Evolutionary conservation across 768 basidiomycete species (phyloP), one percentile per base, ranked within the genome.

Genomic region (Suillus paluster): DNA sequence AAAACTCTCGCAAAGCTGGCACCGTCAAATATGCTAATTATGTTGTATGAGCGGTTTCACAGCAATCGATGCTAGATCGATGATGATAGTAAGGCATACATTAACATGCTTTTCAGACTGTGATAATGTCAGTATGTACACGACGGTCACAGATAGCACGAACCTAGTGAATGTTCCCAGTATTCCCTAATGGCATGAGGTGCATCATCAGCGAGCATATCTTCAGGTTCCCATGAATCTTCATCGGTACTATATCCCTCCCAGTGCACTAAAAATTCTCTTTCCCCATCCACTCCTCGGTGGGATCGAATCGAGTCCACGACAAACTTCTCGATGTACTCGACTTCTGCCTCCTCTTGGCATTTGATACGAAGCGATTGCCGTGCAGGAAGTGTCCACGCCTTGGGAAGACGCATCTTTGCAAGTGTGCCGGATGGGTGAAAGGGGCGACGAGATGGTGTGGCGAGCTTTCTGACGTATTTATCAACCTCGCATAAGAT

Each of bases 401-500:
- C 86, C 65, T 77, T 79, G 0, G 86, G 86, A 11, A 87, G 70
- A 11, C 71, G 67, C 4, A 66, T 23, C 8, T 77, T 70, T 10
- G 64, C 59, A 19, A 77, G 66, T 9, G 59, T 63, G 15, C 64
- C 65, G 10, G 73, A 71, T 5, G 79, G 66, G 12, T 65, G 68
- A 65, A 82, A 88, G 0, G 62, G 59, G 14, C 79, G 77, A 6
- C 71, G 74, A 36, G 84, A 67, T 59, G 81, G 67, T 19, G 66
- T 76, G 48, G 83, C 78, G 25, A 58, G 60, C 61, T 66, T 70
- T 50, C 91, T 87, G 45, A 85, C 79, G 68, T 92, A 93, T 69
- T 92, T 91, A 75, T 92, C 89, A 49, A 89, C 80, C 70, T 94
- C 92, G 75, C 92, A 94, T 17, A 93, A 75, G 1, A 86, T 80